Evolutionary conservation across 2,329 filamentous ascomycete species (phyloP).

Genomic region (Tolypocladium inflatum): DNA sequence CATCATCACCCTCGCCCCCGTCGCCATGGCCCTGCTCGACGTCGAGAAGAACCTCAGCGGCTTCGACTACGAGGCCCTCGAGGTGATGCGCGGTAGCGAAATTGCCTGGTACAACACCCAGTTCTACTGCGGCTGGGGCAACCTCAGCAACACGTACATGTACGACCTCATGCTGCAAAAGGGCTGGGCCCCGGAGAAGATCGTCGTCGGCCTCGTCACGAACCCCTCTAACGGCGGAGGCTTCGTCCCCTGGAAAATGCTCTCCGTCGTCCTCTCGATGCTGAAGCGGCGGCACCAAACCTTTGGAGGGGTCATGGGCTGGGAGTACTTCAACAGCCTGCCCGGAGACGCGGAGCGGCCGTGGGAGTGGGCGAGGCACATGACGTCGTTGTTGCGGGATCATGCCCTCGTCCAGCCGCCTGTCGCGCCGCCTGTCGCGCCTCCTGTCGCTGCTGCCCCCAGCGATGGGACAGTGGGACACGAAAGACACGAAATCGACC

Average conservation of each 20-base stretch:
- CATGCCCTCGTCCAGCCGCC: slow-evolving; percentile 11
- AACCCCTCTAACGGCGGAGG: slow-evolving; percentile 62
- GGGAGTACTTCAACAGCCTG: slow-evolving; percentile 86
- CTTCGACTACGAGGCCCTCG: slow-evolving; percentile 70
- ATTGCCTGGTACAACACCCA: slow-evolving; percentile 86
- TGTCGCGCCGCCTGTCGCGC: not conserved
- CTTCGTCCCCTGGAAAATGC: slow-evolving; percentile 38
- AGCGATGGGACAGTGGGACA: slow-evolving; percentile 1
- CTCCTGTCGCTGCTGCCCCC: not conserved
- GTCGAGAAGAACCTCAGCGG: slow-evolving; percentile 58
- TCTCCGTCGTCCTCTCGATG: slow-evolving; percentile 30
- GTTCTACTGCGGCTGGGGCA: slow-evolving; percentile 87
- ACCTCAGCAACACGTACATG: slow-evolving; percentile 32
- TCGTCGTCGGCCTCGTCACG: slow-evolving; percentile 76
- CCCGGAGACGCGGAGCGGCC: slow-evolving; percentile 54
- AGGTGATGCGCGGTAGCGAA: slow-evolving; percentile 52
- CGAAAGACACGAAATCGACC: slow-evolving; percentile 13
- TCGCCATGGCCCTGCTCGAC: slow-evolving; percentile 60
- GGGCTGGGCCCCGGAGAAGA: slow-evolving; percentile 63
- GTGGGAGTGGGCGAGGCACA: slow-evolving; percentile 69
- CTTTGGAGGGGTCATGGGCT: slow-evolving; percentile 87
- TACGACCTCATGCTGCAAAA: slow-evolving; percentile 43
- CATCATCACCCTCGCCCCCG: slow-evolving; percentile 72
- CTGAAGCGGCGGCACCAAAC: slow-evolving; percentile 43
- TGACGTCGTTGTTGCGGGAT: slow-evolving; percentile 39